These are phyloP conservation scores for Barnettozyma sp. DNA, from an alignment of 805 yeast genomes.

Conservation along the genomic window DNA sequence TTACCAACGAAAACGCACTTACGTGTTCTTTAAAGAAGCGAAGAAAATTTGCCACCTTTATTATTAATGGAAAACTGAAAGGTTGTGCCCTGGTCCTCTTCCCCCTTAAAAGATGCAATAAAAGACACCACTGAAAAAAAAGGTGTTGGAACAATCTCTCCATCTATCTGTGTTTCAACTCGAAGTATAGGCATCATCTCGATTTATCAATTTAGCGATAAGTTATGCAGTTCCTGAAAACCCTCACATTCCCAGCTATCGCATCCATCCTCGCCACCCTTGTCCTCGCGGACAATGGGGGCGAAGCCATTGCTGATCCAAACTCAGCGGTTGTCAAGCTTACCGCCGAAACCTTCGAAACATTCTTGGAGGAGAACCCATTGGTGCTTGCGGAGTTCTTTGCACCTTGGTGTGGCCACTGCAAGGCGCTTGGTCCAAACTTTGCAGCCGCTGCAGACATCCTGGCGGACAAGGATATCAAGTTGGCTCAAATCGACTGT, in stretches of 20 bases:
- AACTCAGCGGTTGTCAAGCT: conserved; percentile 85
- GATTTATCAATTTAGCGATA: no score
- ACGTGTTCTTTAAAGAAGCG: no score
- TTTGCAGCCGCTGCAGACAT: conserved; percentile 64
- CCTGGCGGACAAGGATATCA: conserved; percentile 53
- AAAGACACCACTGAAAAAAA: no score
- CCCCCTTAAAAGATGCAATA: no score
- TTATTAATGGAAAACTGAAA: no score
- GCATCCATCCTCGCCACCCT: conserved; percentile 36
- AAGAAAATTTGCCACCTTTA: no score
- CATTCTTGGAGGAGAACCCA: conserved; percentile 63
- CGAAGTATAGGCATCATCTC: no score
- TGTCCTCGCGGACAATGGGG: conserved; percentile 41
- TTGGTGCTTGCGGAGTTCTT: conserved; percentile 81
- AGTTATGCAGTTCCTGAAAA: conserved; percentile 32
- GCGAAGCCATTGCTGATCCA: conserved; percentile 67
- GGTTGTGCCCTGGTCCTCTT: no score
- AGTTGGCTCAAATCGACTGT: conserved; percentile 82
- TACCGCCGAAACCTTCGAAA: conserved; percentile 55
- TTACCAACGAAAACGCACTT: no score
- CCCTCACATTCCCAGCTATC: conserved; percentile 31
- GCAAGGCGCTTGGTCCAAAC: conserved; percentile 83
- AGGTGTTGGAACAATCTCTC: no score
- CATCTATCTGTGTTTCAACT: no score
- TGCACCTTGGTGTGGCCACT: conserved; percentile 98